Evolutionary conservation across 2,329 filamentous ascomycete genomes (phyloP).

Genomic region (Aspergillus carbonarius): DNA sequence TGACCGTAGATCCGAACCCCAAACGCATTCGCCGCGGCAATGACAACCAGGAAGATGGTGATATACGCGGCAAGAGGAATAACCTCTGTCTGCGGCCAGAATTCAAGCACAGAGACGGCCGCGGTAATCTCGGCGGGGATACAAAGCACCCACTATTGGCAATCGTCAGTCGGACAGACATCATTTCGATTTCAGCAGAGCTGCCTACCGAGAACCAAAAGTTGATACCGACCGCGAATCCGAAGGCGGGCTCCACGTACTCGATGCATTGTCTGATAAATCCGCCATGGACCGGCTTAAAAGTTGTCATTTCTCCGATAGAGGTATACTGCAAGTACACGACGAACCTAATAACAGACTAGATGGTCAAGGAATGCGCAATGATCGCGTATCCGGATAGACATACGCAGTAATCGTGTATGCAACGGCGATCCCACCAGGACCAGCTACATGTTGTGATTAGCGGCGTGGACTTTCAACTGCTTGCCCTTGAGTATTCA

Average conservation of each 20-base stretch:
- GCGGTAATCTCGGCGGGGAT: slow-evolving; percentile 37
- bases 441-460: slow-evolving; percentile 24
- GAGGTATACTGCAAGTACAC: slow-evolving; percentile 35
- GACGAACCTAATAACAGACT: slow-evolving; percentile 23
- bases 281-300: slow-evolving; percentile 34
- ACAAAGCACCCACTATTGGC: slow-evolving; percentile 1
- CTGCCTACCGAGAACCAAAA: slow-evolving; percentile 34
- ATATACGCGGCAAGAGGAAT: slow-evolving; percentile 35
- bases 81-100: slow-evolving; percentile 29
- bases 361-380: neutral
- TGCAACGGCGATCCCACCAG: slow-evolving; percentile 33
- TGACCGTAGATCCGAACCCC: slow-evolving; percentile 31
- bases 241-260: slow-evolving; percentile 30
- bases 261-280: slow-evolving; percentile 35
- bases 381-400: neutral
- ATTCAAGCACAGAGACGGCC: slow-evolving; percentile 32
- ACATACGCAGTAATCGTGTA: slow-evolving; percentile 34
- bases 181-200: slow-evolving; percentile 11
- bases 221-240: slow-evolving; percentile 36
- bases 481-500: neutral
- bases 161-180: neutral
- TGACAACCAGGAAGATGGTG: slow-evolving; percentile 31
- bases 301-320: slow-evolving; percentile 32
- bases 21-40: slow-evolving; percentile 29
- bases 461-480: neutral